Evolutionary conservation across 1,284 basidiomycete genomes (phyloP), one percentile per base, ranked within the genome.

Genomic region (Moesziomyces sp.): DNA sequence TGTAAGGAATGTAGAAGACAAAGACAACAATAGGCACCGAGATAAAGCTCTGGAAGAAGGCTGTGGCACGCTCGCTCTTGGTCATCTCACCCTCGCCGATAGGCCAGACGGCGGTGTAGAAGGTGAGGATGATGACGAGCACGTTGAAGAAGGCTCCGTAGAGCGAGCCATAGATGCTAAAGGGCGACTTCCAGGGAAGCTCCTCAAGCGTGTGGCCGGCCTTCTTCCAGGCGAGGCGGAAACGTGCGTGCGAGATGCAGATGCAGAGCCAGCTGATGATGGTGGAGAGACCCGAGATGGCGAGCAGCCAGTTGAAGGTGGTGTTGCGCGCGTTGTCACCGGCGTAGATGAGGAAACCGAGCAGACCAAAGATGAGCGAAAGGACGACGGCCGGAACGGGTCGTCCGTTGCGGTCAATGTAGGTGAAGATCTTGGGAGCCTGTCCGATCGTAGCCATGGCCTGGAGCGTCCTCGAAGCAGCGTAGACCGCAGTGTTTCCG

Each of bases 141-240:
- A 79, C n/a, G 58, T 72, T 74, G 52, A 85, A 70, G 30, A 48
- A 83, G 76, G 85, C 79, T 42, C 87, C 87, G 56, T 84, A 74
- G 71, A 82, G 80, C 16, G 85, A 86, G 35, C 87, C 87, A 45
- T 66, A 85, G 34, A 86, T 79, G 45, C 87, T 87, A 21, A 86
- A 84, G 35, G 86, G 74, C 26, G 87, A 86, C n/a, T 61, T 74
- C 85, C 85, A 87, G 5, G 87, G 87, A 7, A 88, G 84, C 78
- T 87, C 86, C 57, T 86, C 85, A 49, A 86, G 58, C 0, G 81
- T 79, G 81, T 86, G 86, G 14, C 86, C 86, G 80, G 82, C 86
- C n/a, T 81, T 80, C 58, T 81, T 80, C 87, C 87, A 88, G 1
- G 87, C 87, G 44, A 58, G 49, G 69, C 89, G 89, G 88, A 93